Evolutionary conservation across 345 rosid species (phyloP).

Genomic region (Carallia pectinifolia): DNA sequence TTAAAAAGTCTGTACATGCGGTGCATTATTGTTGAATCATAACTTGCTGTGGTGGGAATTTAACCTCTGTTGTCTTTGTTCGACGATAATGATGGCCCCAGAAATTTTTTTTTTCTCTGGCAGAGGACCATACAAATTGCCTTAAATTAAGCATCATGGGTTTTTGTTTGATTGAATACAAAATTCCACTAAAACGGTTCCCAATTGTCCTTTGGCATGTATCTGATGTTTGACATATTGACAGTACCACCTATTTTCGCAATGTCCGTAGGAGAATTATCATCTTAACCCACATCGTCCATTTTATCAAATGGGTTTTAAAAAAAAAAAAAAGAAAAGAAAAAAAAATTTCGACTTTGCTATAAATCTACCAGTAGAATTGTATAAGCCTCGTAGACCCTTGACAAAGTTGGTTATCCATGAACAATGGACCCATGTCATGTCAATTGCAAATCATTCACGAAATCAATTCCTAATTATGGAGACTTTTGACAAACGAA

Average conservation of each 20-base stretch:
- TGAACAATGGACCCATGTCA: background rate
- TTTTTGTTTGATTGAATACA: background rate
- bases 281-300: too few relatives aligned
- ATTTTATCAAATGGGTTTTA: too few relatives aligned
- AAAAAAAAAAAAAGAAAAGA: too few relatives aligned
- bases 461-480: background rate
- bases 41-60: background rate
- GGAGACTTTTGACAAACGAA: background rate
- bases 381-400: too few relatives aligned
- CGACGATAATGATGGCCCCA: background rate
- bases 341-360: too few relatives aligned
- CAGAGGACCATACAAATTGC: background rate
- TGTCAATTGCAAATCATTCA: background rate
- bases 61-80: conserved; percentile 13
- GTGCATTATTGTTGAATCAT: too few relatives aligned
- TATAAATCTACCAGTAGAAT: too few relatives aligned
- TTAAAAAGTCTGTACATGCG: too few relatives aligned
- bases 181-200: too few relatives aligned
- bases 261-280: too few relatives aligned
- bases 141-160: background rate
- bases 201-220: background rate
- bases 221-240: background rate
- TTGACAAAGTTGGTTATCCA: background rate
- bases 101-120: background rate
- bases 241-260: background rate